Base-by-base conservation (phyloP, 1,284 basidiomycete species). In the Sphagnurus paluster region DNA sequence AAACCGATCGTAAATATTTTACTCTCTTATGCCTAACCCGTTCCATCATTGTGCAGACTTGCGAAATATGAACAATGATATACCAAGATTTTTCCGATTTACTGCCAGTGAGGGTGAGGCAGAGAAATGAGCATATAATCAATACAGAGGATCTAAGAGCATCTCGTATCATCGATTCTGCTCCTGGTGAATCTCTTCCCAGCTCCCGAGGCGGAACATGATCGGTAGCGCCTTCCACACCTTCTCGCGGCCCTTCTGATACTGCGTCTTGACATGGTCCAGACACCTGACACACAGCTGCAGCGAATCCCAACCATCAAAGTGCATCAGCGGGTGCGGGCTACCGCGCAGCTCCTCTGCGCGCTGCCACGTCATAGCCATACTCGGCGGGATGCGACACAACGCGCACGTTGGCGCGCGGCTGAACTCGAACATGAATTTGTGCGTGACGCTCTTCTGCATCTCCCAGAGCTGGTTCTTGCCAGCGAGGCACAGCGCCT, bases 401-500 rank as follows among this genome's bases (percentile, higher is more conserved):
- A 25, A 46, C 6, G 46, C 45, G 35, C 69, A 71, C 1, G 48
- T 35, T 4, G 60, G 53, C 6, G 58, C 50, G 10, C 58, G 61
- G 5, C 57, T 53, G 45, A 61, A 65, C 23, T 61, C 62, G 33
- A 71, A 62, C 2, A 68, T 53, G 38, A 70, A 65, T 9, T 43
- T 50, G 40, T 70, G 68, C 0, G 68, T 68, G 5, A 52, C 20
- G 4, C 53, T 58, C 51, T 66, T 69, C 43, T 67, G 66, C 29
- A 61, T 53, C 21, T 68, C 62, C 68, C 68, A 71, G 4, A 71
- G 40, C 0, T 52, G 50, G 28, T 70, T 64, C 44, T 66, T 69
- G 0, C 68, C 69, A 0, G 60, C 66, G 0, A 71, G 56, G 42
- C 67, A 69, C 1, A 70, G 53, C 0, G 69, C 62, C 42, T 70